These are phyloP conservation scores for Dendrobium huoshanense DNA, from an alignment of 106 monocot genomes.

Conservation along the genomic window DNA sequence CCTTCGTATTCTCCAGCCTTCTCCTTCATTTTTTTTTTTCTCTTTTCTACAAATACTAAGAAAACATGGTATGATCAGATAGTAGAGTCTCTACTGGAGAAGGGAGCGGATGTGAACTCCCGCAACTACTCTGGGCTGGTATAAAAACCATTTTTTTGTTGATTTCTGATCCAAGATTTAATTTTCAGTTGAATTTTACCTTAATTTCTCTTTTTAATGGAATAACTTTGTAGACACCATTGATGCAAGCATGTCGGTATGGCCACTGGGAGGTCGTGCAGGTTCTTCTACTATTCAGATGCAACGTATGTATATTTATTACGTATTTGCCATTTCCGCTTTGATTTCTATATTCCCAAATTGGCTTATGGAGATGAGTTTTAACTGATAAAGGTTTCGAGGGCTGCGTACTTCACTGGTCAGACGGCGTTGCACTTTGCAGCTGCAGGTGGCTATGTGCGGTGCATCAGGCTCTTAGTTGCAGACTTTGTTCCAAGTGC, in stretches of 20 bases:
- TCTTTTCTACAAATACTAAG: neutral
- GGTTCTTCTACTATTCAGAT: conserved; percentile 11
- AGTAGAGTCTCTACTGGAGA: conserved; percentile 55
- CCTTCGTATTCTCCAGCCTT: neutral
- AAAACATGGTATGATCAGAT: conserved; percentile 28
- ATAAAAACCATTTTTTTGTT: neutral
- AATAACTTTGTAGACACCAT: conserved; percentile 9
- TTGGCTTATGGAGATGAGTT: neutral
- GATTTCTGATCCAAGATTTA: neutral
- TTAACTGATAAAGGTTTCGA: conserved; percentile 9
- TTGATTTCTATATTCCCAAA: neutral
- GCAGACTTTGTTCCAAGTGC: conserved; percentile 17
- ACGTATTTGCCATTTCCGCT: neutral
- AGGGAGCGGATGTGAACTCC: conserved; percentile 71
- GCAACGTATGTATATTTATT: conserved; percentile 5
- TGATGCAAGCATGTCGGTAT: conserved; percentile 23
- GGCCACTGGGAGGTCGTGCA: conserved; percentile 24
- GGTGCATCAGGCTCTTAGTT: conserved; percentile 17
- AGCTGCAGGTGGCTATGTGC: conserved; percentile 16
- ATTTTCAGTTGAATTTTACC: neutral
- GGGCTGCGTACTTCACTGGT: conserved; percentile 12
- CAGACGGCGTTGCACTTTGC: conserved; percentile 20
- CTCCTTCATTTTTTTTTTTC: neutral
- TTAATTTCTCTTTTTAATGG: neutral
- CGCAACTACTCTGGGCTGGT: conserved; percentile 86